A percentile compares a stretch with the other conserved stretches of the same genome.
Conservation (phyloP, 1,284 basidiomycete species). For the Puccinia brachypodii region DNA sequence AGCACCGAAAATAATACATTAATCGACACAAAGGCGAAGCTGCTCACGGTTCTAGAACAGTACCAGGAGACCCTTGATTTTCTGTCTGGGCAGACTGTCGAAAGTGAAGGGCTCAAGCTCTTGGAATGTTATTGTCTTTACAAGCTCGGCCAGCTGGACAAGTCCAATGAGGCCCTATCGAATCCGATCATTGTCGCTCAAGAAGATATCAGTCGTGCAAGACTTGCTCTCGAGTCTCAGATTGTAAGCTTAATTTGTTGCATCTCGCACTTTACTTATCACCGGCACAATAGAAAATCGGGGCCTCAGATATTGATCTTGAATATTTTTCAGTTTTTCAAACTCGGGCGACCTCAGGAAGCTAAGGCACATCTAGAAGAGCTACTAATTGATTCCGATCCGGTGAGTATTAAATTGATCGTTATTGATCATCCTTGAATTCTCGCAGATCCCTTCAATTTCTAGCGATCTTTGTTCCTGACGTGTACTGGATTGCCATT, state of each 20-base stretch:
- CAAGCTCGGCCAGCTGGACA: constrained; percentile 17
- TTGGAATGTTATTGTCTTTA: constrained; percentile 38
- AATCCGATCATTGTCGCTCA: background rate
- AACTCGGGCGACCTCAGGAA: constrained; percentile 39
- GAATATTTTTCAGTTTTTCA: constrained; percentile 7
- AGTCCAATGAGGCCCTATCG: background rate
- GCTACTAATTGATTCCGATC: constrained; percentile 27
- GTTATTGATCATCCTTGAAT: background rate
- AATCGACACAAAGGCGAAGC: constrained; percentile 30
- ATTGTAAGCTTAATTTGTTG: constrained; percentile 1
- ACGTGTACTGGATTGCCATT: background rate
- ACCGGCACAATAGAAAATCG: background rate
- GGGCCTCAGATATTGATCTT: background rate
- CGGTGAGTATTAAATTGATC: background rate
- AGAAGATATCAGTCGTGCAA: constrained; percentile 1
- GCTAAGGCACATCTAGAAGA: constrained; percentile 38
- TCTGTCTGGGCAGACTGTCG: background rate
- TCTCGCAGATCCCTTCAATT: background rate
- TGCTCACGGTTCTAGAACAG: constrained; percentile 29
- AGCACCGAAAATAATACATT: background rate
- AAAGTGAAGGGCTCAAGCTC: constrained; percentile 6
- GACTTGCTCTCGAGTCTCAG: constrained; percentile 25
- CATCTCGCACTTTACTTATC: background rate
- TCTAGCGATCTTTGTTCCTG: background rate
- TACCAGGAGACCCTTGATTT: constrained; percentile 36